These are phyloP conservation scores for Melaleuca quinquenervia DNA, from an alignment of 345 rosid species.

Conservation along the genomic window DNA sequence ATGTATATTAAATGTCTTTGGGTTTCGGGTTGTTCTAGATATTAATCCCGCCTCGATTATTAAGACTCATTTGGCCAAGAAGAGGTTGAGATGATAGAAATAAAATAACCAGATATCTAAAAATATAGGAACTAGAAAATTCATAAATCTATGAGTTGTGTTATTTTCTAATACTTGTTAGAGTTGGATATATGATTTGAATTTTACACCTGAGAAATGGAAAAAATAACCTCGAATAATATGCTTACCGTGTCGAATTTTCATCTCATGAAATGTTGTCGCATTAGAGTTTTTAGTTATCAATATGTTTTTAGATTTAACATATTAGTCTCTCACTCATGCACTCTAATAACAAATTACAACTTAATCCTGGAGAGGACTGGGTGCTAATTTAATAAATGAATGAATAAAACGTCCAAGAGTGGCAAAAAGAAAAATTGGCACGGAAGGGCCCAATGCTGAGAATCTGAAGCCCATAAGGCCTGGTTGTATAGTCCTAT, in stretches of 20 bases:
- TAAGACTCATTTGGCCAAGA: background rate
- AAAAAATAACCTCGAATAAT: background rate
- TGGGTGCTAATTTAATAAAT: background rate
- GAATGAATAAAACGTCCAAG: background rate
- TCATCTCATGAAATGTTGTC: background rate
- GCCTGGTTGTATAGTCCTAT: background rate
- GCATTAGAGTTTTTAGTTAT: background rate
- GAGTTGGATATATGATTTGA: background rate
- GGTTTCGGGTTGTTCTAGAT: background rate
- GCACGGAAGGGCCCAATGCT: background rate
- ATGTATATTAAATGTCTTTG: too few relatives aligned
- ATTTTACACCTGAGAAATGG: background rate
- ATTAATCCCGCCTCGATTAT: background rate
- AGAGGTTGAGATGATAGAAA: too few relatives aligned
- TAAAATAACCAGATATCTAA: background rate
- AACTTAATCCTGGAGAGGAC: background rate
- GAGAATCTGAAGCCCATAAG: background rate
- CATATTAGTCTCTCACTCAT: background rate
- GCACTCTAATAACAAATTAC: background rate
- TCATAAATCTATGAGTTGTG: background rate
- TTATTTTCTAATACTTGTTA: background rate
- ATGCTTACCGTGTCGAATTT: background rate
- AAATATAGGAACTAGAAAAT: background rate
- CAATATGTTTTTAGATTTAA: background rate
- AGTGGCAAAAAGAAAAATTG: background rate